Percentiles rank a stretch among this genome's conserved stretches.
Evolutionary conservation across 2,329 filamentous ascomycete genomes (phyloP).

Genomic region (Cercospora berteroae): DNA sequence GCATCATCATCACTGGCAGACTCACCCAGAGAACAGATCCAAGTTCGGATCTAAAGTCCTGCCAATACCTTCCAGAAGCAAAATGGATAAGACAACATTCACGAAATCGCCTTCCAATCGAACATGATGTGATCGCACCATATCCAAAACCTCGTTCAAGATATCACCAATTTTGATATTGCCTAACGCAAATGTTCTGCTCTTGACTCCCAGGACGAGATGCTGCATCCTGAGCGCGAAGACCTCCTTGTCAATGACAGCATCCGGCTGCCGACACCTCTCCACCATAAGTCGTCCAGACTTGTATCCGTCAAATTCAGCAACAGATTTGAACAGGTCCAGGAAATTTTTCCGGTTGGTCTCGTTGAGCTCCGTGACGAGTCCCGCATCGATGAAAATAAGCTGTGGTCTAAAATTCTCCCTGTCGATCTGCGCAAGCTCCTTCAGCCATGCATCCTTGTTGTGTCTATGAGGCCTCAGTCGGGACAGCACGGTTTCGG

Average conservation of each 20-base stretch:
- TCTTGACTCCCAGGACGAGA: constrained; percentile 86
- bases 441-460: constrained; percentile 64
- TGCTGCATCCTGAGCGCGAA: constrained; percentile 98
- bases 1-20: not conserved
- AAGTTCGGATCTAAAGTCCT: constrained; percentile 80
- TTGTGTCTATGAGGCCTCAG: constrained; percentile 72
- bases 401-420: constrained; percentile 92
- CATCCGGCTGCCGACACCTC: constrained; percentile 85
- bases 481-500: constrained; percentile 78
- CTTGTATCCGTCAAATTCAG: constrained; percentile 95
- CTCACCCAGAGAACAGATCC: constrained; percentile 75
- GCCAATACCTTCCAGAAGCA: constrained; percentile 91
- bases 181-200: constrained; percentile 82
- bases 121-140: constrained; percentile 92
- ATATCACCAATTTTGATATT: constrained; percentile 97
- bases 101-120: constrained; percentile 96
- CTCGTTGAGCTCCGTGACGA: constrained; percentile 89
- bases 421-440: constrained; percentile 71
- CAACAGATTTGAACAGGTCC: constrained; percentile 90
- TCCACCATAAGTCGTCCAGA: constrained; percentile 95
- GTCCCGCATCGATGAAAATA: constrained; percentile 94
- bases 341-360: constrained; percentile 87
- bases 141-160: constrained; percentile 80
- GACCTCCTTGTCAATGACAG: constrained; percentile 82
- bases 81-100: constrained; percentile 93